Percentiles rank a stretch among this genome's conserved stretches.
Evolutionary conservation across 1,139 yeast species (phyloP).

Genomic region (Zhuliangozyma parablackwelliae): DNA sequence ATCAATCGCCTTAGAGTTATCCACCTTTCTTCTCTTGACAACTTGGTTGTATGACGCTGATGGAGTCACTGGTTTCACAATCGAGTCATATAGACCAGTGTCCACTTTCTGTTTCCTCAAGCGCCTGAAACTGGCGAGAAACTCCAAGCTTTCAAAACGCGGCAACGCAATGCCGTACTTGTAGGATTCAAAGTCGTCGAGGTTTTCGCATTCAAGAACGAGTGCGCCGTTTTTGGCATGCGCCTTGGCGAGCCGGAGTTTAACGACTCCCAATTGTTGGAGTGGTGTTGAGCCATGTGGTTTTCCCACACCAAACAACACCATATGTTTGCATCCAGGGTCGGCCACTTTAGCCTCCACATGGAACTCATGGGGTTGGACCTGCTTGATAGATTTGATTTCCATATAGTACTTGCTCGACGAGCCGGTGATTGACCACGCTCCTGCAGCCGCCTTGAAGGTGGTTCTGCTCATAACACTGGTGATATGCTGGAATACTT

Average conservation of each 20-base stretch:
- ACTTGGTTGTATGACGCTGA: too few species aligned
- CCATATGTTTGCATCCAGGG: conserved; percentile 7
- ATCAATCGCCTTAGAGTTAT: too few species aligned
- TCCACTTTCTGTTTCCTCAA: too few species aligned
- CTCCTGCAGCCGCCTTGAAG: background rate
- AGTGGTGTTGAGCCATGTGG: conserved; percentile 23
- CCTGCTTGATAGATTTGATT: conserved; percentile 8
- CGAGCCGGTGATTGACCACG: background rate
- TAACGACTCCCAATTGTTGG: conserved; percentile 23
- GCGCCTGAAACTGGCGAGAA: background rate
- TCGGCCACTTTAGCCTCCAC: conserved; percentile 1
- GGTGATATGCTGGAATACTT: conserved; percentile 2
- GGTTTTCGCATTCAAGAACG: conserved; percentile 4
- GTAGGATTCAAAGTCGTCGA: conserved; percentile 3
- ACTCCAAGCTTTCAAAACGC: background rate
- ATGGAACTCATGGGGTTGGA: conserved; percentile 2
- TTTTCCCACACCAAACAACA: conserved; percentile 22
- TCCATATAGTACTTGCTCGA: conserved; percentile 6
- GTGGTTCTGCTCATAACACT: conserved; percentile 3
- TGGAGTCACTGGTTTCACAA: too few species aligned
- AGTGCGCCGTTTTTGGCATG: background rate
- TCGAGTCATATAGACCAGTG: too few species aligned
- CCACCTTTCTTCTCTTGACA: too few species aligned
- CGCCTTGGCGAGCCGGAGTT: conserved; percentile 8
- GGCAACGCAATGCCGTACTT: conserved; percentile 2